Base-by-base conservation (phyloP, 2,329 filamentous ascomycete species). In the Hypoxylon sp. region DNA sequence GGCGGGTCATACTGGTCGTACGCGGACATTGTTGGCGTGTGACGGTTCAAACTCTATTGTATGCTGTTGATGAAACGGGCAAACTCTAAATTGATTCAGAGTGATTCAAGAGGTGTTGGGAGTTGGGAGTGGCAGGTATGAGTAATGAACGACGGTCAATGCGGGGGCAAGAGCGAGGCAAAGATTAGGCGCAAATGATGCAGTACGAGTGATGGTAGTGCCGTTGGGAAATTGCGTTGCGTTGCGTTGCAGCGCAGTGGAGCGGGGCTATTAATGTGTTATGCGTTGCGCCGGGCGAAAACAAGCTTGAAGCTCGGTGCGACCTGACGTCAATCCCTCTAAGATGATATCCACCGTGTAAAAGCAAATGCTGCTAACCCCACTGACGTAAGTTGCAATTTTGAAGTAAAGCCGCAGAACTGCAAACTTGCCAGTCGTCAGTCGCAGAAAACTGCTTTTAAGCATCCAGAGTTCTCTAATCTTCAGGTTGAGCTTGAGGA, bases 1-100 rank as follows among this genome's bases (percentile, higher is more conserved):
- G 76, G 78, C 45, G 75, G 69, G 54, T 87, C 85, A 73, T 87
- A 86, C 51, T 80, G 78, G 73, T 87, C 85, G 81, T 88, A 87
- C 71, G 81, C 80, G 59, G 80, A 79, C 80, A 83, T 83, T 68
- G 61, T 70, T 64, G 28, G 49, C 28, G 42, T 42, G 54, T 28
- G 28, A 44, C 26, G 28, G 16, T 20, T 36, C n/a, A 36, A 33
- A 50, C n/a, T 40, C n/a, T 40, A 32, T 30, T 24, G 8, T 30
- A 26, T 50, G 51, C 14, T 44, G 50, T 48, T 28, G 55, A 33
- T 64, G 22, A 61, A 38, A 38, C 44, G 44, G 50, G 44, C 26
- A 65, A 68, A 66, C 51, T 68, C 55, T 61, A 68, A 65, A 56
- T 16, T 61, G 59, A 65, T 54, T 54, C 50, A 51, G n/a, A 26